Percentiles rank a stretch among this genome's conserved stretches.
These are phyloP conservation scores for Dichotomopilus funicola DNA, from an alignment of 2,329 filamentous ascomycete genomes.

Conservation along the genomic window DNA sequence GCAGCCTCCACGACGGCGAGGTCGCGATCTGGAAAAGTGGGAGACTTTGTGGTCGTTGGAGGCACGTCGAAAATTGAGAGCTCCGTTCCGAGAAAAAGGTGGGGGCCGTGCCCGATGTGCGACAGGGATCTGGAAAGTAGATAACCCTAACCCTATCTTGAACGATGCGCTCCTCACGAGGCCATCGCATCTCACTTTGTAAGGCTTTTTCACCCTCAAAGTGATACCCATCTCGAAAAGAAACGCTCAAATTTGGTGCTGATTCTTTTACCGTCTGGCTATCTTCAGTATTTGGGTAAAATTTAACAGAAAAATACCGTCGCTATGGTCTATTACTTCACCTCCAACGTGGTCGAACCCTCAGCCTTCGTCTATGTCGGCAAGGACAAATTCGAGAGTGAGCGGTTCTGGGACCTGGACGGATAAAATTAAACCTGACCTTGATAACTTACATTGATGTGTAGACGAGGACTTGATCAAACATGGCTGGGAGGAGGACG, in stretches of 20 bases:
- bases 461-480: constrained; percentile 95
- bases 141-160: background rate
- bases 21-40: constrained; percentile 12
- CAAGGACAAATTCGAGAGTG: constrained; percentile 98
- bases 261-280: too few relatives aligned
- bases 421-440: background rate
- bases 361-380: constrained; percentile 89
- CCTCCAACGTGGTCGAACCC: constrained; percentile 74
- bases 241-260: too few relatives aligned
- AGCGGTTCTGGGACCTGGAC: background rate
- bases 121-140: background rate
- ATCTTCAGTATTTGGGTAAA: too few relatives aligned
- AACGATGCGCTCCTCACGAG: background rate
- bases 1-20: constrained; percentile 16
- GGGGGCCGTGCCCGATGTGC: background rate
- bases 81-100: constrained; percentile 9
- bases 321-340: constrained; percentile 93
- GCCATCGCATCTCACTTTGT: background rate
- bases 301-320: background rate
- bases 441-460: background rate
- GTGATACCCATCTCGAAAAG: background rate
- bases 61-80: constrained; percentile 21
- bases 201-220: background rate
- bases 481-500: constrained; percentile 88
- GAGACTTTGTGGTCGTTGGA: background rate